Evolutionary conservation across 306 rosid genomes (phyloP).

Genomic region (Glycine latifolia): DNA sequence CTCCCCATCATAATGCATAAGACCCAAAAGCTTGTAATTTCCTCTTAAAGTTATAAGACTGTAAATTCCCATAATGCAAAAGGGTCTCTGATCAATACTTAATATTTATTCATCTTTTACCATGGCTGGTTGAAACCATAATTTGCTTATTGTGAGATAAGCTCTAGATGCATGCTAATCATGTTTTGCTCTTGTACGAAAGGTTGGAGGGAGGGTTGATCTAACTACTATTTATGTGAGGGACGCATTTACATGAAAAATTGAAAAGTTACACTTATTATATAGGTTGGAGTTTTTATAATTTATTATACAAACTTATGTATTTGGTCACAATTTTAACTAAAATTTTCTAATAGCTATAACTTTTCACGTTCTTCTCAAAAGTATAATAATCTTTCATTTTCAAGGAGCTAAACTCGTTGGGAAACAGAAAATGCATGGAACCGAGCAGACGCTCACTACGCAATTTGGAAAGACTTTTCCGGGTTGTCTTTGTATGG

Average conservation of each 20-base stretch:
- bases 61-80: constrained; percentile 52
- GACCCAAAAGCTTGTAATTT: constrained; percentile 75
- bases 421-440: background rate
- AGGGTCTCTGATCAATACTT: constrained; percentile 42
- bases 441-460: background rate
- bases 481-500: background rate
- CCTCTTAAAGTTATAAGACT: constrained; percentile 59
- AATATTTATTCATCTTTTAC: constrained; percentile 44
- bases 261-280: background rate
- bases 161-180: constrained; percentile 29
- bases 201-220: background rate
- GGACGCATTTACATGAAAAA: constrained; percentile 5
- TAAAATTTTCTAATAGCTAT: background rate
- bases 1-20: constrained; percentile 73
- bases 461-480: background rate
- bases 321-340: background rate
- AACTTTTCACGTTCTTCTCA: background rate
- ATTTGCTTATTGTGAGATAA: constrained; percentile 32
- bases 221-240: background rate
- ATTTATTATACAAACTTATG: background rate
- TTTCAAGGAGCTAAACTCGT: background rate
- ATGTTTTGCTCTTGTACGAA: constrained; percentile 27
- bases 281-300: background rate
- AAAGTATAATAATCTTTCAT: background rate
- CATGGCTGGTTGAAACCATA: constrained; percentile 38